Evolutionary conservation across 345 rosid genomes (phyloP).

Genomic region (Boechera retrofracta): DNA sequence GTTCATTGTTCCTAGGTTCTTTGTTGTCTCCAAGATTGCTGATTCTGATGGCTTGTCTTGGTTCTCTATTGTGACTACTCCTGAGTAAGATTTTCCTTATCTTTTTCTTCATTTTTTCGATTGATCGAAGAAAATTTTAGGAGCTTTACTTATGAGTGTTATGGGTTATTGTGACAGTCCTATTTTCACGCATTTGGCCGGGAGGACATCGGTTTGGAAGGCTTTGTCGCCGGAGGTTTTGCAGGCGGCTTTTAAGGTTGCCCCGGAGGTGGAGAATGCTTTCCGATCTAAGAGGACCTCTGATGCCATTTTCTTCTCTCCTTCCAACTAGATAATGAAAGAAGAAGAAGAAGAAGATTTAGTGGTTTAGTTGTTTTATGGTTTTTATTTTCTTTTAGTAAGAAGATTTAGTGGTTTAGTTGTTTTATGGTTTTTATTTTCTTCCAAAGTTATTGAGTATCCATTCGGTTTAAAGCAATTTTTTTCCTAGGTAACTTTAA

Average conservation of each 20-base stretch:
- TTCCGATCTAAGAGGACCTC: conserved; percentile 78
- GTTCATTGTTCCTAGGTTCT: conserved; percentile 91
- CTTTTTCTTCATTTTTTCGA: neutral
- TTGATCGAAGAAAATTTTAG: neutral
- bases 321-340: conserved; percentile 48
- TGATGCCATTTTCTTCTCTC: conserved; percentile 88
- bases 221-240: conserved; percentile 83
- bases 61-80: conserved; percentile 94
- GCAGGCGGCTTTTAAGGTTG: conserved; percentile 70
- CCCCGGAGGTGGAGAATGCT: conserved; percentile 61
- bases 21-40: conserved; percentile 79
- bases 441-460: neutral
- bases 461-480: neutral
- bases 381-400: neutral
- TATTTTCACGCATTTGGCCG: conserved; percentile 88
- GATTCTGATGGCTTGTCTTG: conserved; percentile 81
- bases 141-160: neutral
- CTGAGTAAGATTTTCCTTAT: conserved; percentile 58
- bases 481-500: neutral
- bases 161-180: conserved; percentile 56
- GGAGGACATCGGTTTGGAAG: conserved; percentile 82
- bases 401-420: conserved; percentile 12
- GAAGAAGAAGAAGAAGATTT: neutral
- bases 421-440: conserved; percentile 17
- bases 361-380: conserved; percentile 22